Evolutionary conservation across 352 stramenopile genomes (phyloP), one percentile per base, ranked within the genome.

Genomic region (Pythium sukuiense): DNA sequence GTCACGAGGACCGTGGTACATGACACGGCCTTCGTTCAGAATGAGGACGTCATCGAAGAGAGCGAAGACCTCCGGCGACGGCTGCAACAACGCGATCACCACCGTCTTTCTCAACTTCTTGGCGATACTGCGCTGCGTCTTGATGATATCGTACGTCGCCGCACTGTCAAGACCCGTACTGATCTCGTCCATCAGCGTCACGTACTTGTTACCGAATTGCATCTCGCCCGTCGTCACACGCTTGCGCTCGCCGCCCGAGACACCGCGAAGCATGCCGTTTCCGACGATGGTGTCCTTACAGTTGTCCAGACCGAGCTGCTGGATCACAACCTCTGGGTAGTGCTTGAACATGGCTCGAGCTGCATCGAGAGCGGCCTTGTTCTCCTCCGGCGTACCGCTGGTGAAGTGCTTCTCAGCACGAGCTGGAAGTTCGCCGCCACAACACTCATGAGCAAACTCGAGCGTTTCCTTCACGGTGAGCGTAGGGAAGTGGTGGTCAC

Each of bases 21-120:
- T 85, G 26, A 98, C 76, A 16, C 80, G 70, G 39, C 95, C 94
- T 26, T 96, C 80, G 70, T 92, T 91, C 24, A 99, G 67, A n/a
- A 99, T 52, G 30, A 98, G 81, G 9, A 98, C 70, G 59, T 98
- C 85, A 73, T 99, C 95, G 67, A 99, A 98, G 13, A 98, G 73
- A 30, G 79, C 82, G 43, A 96, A 95, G 6, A 96, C 90, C 75
- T 98, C 94, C 5, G 95, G 95, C 16, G 94, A 87, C 27, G 95
- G 94, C 76, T 98, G 80, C n/a, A 97, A 67, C 11, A 98, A 71
- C 6, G 87, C 88, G n/a, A 97, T 83, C 32, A 94, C 73, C n/a
- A 79, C 63, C 1, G 81, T 89, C 55, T 80, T 76, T 55, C 76
- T 59, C 13, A 92, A 64, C 13, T 88, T 88, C 66, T 93, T 76